Percentiles rank a stretch among this genome's conserved stretches.
phyloP scores from a whole-genome alignment of 257 asterid genomes.

The Paulownia fortunei region DNA sequence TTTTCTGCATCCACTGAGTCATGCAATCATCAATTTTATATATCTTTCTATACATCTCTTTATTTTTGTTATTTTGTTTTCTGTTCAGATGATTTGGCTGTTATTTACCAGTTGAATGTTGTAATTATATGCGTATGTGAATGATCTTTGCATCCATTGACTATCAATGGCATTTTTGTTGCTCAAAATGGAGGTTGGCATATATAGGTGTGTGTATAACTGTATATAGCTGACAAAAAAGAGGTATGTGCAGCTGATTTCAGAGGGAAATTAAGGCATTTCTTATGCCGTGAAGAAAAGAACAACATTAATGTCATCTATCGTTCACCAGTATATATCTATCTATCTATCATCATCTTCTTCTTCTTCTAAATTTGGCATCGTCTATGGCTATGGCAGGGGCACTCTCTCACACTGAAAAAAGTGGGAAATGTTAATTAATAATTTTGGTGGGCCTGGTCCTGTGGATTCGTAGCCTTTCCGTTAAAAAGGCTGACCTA shows the following conservation, averaged over 20 bases:
- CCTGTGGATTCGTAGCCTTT: constrained; percentile 31
- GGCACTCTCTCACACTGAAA: neutral
- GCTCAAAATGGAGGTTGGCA: neutral
- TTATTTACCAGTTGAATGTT: constrained; percentile 29
- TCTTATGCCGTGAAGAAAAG: neutral
- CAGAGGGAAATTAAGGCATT: neutral
- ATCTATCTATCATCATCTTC: neutral
- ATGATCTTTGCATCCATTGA: constrained; percentile 22
- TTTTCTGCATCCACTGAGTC: neutral
- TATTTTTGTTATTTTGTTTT: neutral
- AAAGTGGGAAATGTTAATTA: constrained; percentile 19
- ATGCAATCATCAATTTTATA: neutral
- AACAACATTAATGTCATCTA: neutral
- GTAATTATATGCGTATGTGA: constrained; percentile 12
- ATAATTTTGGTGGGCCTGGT: constrained; percentile 32
- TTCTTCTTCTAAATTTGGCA: constrained; percentile 26
- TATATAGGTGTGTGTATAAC: neutral
- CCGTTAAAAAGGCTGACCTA: constrained; percentile 36
- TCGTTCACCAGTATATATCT: neutral
- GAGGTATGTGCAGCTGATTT: neutral
- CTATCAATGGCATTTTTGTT: constrained; percentile 19
- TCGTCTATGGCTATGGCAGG: constrained; percentile 10
- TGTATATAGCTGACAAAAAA: neutral
- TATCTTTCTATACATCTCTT: neutral
- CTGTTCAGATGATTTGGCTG: constrained; percentile 8